These are phyloP conservation scores for Cinnamomum chago DNA, from an alignment of 164 flowering plant species.

Conservation along the genomic window DNA sequence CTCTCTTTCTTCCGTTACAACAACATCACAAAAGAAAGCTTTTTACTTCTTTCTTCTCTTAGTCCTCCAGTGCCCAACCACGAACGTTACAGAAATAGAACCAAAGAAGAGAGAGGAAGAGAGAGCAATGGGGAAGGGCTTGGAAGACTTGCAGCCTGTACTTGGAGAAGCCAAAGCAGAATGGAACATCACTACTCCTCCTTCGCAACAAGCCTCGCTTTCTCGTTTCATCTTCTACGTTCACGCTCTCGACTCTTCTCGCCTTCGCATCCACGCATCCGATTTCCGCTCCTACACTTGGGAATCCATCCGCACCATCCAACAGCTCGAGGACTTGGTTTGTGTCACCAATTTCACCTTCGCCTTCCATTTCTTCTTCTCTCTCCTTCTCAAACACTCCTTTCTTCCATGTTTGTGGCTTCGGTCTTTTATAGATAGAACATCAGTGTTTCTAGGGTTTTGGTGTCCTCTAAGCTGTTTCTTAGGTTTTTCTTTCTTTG, in stretches of 20 bases:
- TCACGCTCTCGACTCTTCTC: constrained; percentile 35
- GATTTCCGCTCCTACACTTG: constrained; percentile 59
- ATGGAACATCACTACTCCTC: constrained; percentile 15
- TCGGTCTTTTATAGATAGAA: not conserved
- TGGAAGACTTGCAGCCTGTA: constrained; percentile 23
- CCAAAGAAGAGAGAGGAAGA: not conserved
- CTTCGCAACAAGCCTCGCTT: constrained; percentile 8
- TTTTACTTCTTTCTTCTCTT: too few relatives aligned
- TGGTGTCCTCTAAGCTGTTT: too few relatives aligned
- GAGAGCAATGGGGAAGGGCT: not conserved
- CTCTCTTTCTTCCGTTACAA: too few relatives aligned
- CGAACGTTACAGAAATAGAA: too few relatives aligned
- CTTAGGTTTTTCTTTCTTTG: not conserved
- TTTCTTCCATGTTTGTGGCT: not conserved
- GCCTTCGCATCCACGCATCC: constrained; percentile 44
- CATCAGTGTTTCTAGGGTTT: too few relatives aligned
- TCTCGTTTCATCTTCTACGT: constrained; percentile 45
- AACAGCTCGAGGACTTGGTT: constrained; percentile 72
- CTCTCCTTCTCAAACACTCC: not conserved
- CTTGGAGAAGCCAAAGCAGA: constrained; percentile 55
- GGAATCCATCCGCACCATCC: constrained; percentile 43
- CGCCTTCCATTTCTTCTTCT: not conserved
- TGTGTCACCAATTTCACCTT: not conserved
- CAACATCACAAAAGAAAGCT: too few relatives aligned
- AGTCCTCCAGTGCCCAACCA: too few relatives aligned